Conservation (phyloP, 2,329 filamentous ascomycete species). For the Hymenoscyphus scutula region DNA sequence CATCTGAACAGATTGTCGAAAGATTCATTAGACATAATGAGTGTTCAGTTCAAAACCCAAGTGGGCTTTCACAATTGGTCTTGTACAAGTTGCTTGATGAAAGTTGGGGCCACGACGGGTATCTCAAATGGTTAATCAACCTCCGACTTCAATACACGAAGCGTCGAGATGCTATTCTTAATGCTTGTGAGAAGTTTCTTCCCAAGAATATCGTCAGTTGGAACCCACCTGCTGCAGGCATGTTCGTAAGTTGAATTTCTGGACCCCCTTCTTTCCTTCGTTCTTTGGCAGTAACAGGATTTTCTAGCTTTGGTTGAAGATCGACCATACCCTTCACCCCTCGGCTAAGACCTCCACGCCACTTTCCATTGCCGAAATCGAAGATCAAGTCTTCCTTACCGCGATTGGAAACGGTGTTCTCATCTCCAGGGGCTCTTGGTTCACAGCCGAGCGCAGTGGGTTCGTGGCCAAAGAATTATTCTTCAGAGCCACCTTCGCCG, state of each 20-base stretch:
- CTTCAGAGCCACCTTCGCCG: slow-evolving; percentile 87
- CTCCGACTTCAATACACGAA: slow-evolving; percentile 78
- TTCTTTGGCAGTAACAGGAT: slow-evolving; percentile 5
- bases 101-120: slow-evolving; percentile 89
- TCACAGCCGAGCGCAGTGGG: slow-evolving; percentile 68
- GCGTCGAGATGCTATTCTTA: slow-evolving; percentile 72
- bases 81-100: slow-evolving; percentile 90
- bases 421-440: slow-evolving; percentile 85
- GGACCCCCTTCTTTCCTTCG: not conserved
- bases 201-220: slow-evolving; percentile 74
- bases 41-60: slow-evolving; percentile 79
- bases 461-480: slow-evolving; percentile 55
- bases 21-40: slow-evolving; percentile 81
- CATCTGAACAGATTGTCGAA: slow-evolving; percentile 78
- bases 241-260: slow-evolving; percentile 73
- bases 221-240: slow-evolving; percentile 78
- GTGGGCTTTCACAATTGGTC: slow-evolving; percentile 78
- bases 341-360: slow-evolving; percentile 46
- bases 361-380: slow-evolving; percentile 59
- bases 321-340: slow-evolving; percentile 64
- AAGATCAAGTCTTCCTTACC: slow-evolving; percentile 81
- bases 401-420: slow-evolving; percentile 76
- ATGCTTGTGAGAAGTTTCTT: slow-evolving; percentile 75
- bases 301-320: slow-evolving; percentile 66
- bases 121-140: slow-evolving; percentile 84